Evolutionary conservation across 2,329 filamentous ascomycete species (phyloP), one percentile per base, ranked within the genome.

Genomic region (Sphaceloma murrayae): DNA sequence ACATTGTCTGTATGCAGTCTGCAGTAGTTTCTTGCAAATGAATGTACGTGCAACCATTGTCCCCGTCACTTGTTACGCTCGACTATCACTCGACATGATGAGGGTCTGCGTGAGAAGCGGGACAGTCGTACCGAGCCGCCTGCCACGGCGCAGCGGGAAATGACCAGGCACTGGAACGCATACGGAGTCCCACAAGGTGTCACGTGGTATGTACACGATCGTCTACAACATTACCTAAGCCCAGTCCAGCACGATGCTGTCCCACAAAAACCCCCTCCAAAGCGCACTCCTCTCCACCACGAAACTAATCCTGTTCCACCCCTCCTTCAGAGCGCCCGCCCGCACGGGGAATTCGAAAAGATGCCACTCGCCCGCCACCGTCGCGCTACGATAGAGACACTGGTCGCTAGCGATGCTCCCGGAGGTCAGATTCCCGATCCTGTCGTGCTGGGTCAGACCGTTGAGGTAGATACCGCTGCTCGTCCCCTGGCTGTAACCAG

Each of bases 331-430:
- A 26, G 43, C 43, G 7, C 52, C 58, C 18, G 52, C 53, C 2
- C 46, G 47, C 9, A 68, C 52, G 0, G 49, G 47, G 43, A 64
- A 67, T 54, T 72, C 65, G 17, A 68, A 61, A 14, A 67, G 58
- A 44, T 65, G 58, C 67, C 67, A 71, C 56, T 72, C 68, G 1
- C 69, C 68, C 4, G 64, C 67, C 17, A 56, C 54, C 5, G 67
- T 72, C 14, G 61, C 67, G 7, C 63, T 66, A n/a, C 69, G 60
- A 53, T 72, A 72, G 26, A 70, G 58, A 14, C 62, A 62, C 3
- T 68, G 68, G 48, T 71, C 69, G 27, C 55, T 69, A 19, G 61
- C 45, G 21, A 72, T 46, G 19, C 50, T 32, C 8, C 49, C 57
- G 29, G 56, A 61, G n/a, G 61, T 66, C 42, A 70, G 58, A 43